phyloP scores from a whole-genome alignment of 192 early-diverging fungal genomes.

The Backusella westeae region DNA sequence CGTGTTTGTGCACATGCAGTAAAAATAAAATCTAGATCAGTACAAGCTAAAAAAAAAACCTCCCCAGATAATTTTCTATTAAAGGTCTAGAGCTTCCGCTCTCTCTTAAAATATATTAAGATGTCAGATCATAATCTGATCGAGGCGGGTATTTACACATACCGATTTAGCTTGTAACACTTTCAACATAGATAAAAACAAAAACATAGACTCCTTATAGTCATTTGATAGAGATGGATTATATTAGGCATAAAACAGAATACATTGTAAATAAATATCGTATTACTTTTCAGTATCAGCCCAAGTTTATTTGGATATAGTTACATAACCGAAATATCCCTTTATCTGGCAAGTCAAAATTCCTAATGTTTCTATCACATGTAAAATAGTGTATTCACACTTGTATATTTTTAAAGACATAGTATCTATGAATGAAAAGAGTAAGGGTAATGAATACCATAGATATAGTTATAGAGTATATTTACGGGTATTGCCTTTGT shows the following conservation, averaged over 20 bases:
- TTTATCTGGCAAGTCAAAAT: background rate
- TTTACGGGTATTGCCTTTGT: background rate
- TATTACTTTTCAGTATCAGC: background rate
- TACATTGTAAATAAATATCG: too few relatives aligned
- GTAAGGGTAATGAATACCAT: too few relatives aligned
- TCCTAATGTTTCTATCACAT: background rate
- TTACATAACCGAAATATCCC: background rate
- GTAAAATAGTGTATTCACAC: background rate
- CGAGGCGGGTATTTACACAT: background rate
- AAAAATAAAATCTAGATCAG: background rate
- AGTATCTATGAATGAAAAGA: too few relatives aligned
- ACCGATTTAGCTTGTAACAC: background rate
- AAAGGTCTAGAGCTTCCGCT: background rate
- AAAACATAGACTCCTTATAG: background rate
- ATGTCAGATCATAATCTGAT: conserved; percentile 5
- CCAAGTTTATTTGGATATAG: background rate
- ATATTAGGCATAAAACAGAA: background rate
- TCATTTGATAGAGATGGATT: background rate
- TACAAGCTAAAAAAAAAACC: background rate
- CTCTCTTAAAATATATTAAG: background rate
- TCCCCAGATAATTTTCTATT: background rate
- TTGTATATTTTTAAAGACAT: background rate
- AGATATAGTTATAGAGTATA: too few relatives aligned
- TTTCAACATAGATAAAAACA: background rate
- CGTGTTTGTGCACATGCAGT: too few relatives aligned